These are phyloP conservation scores for Diplodia sapinea DNA, from an alignment of 2,329 filamentous ascomycete genomes.

Conservation along the genomic window DNA sequence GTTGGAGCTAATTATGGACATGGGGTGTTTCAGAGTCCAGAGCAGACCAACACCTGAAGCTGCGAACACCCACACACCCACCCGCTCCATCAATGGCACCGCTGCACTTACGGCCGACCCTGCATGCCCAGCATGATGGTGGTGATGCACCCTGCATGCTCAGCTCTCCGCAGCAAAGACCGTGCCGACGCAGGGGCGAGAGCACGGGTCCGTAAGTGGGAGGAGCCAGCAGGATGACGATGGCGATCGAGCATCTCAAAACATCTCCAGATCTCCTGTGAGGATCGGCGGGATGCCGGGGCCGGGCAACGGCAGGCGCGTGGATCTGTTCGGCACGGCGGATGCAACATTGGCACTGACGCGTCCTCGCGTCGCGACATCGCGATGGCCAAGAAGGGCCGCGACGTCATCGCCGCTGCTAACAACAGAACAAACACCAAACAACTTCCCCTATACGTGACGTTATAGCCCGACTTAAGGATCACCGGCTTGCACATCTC, in stretches of 20 bases:
- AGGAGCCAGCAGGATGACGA: background rate
- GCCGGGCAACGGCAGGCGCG: background rate
- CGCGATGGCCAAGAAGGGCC: background rate
- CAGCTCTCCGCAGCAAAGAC: too few species aligned
- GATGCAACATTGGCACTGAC: background rate
- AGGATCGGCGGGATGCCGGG: background rate
- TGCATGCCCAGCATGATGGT: too few species aligned
- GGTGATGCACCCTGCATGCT: too few species aligned
- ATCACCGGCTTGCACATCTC: background rate
- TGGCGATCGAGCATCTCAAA: background rate
- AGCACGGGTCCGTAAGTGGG: too few species aligned
- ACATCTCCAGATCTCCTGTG: background rate
- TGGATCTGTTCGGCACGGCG: background rate
- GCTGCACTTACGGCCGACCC: too few species aligned
- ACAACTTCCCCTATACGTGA: background rate
- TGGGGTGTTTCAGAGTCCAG: background rate
- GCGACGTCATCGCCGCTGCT: background rate
- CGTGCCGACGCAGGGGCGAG: too few species aligned
- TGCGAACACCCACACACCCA: too few species aligned
- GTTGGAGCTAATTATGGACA: background rate
- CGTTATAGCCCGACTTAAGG: background rate
- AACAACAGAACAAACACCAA: background rate
- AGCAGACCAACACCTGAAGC: too few species aligned
- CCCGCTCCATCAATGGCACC: too few species aligned
- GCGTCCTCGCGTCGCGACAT: background rate